These are phyloP conservation scores for Vitellaria paradoxa DNA, from an alignment of 179 eudicot genomes.

Conservation along the genomic window DNA sequence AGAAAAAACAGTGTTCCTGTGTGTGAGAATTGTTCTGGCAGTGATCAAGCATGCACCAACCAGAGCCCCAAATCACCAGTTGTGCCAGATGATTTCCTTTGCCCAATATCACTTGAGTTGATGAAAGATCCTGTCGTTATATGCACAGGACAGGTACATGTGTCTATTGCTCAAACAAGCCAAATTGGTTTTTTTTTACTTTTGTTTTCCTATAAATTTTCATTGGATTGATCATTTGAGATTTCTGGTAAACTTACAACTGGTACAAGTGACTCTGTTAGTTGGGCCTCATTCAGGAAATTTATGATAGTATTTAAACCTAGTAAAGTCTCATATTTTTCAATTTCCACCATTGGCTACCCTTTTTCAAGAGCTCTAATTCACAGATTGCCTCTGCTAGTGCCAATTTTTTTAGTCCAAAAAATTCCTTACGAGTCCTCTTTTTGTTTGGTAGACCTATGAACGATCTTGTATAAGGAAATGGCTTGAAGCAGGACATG, in stretches of 20 bases:
- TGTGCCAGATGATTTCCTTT: conserved; percentile 84
- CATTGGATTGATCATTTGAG: background rate
- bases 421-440: background rate
- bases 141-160: conserved; percentile 82
- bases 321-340: background rate
- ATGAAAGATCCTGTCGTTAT: conserved; percentile 87
- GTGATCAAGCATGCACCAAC: conserved; percentile 28
- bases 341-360: background rate
- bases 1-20: conserved; percentile 40
- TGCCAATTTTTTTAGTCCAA: background rate
- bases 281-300: background rate
- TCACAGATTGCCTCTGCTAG: background rate
- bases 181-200: background rate
- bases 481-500: conserved; percentile 73
- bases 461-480: conserved; percentile 78
- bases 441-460: conserved; percentile 56
- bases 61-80: conserved; percentile 29
- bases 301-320: background rate
- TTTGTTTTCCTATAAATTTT: background rate
- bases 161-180: background rate
- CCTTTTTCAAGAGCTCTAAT: background rate
- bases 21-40: conserved; percentile 34
- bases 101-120: conserved; percentile 78
- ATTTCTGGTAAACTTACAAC: background rate
- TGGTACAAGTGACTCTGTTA: background rate